Base-by-base conservation (phyloP, 176 grass and related monocot species). In the Rhynchospora pubera region DNA sequence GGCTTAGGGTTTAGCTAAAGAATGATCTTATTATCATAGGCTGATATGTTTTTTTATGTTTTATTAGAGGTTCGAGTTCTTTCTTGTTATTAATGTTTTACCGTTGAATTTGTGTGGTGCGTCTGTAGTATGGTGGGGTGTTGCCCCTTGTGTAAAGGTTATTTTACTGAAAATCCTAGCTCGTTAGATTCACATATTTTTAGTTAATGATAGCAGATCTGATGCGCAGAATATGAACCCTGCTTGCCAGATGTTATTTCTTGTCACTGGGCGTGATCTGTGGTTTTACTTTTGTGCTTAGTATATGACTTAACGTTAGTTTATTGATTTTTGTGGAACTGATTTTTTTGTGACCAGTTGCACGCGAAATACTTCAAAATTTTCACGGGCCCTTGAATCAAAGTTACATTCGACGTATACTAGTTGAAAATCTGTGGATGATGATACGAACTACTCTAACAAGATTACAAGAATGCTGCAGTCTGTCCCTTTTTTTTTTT, bases 1-100 rank as follows among this genome's bases (percentile, higher is more conserved):
- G 79, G 68, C n/a, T 69, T 84, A 84, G 83, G 83, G 83, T 84
- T 74, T 74, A 73, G 28, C 19, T 59, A 50, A 52, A 67, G 59
- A 53, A 65, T 65, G 79, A 82, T 65, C 57, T 62, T 80, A 44
- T 64, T 47, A 63, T 82, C 62, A 82, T 66, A 82, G 77, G 59
- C 47, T 4, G 44, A 46, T 57, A 65, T 39, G 79, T 5, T 52
- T 42, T 43, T 81, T 66, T 76, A 30, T 75, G 23, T 75, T 75
- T 47, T 76, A n/a, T 28, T 82, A 66, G 79, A 60, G 47, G 59
- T 13, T 30, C 21, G 11, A 72, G 50, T 63, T 81, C 47, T 42
- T 72, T 60, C 9, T 62, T n/a, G 26, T 57, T 10, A 39, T 65
- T 48, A 32, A 30, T 82, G 79, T 66, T 66, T 82, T 55, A 28